phyloP scores from a whole-genome alignment of 441 rosid genomes.

The Breynia disticha region DNA sequence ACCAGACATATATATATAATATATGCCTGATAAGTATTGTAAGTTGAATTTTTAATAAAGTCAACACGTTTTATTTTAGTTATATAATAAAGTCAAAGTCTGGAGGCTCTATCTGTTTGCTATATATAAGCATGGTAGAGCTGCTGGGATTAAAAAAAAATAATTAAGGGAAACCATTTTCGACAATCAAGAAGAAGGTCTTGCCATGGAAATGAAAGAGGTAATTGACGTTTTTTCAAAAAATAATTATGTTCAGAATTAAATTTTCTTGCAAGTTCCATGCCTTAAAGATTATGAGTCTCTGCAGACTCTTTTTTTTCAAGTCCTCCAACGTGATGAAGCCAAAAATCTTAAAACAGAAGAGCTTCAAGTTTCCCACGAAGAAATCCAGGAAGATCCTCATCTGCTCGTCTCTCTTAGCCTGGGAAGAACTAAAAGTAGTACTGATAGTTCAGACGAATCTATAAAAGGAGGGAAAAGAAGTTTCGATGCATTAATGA shows the following conservation, averaged over 20 bases:
- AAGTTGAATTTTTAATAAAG: too few species aligned
- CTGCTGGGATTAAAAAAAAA: neutral
- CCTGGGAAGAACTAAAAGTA: slow-evolving; percentile 26
- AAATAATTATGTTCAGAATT: too few species aligned
- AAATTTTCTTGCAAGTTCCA: too few species aligned
- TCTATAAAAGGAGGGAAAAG: neutral
- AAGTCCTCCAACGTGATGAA: slow-evolving; percentile 15
- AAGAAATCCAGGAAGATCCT: slow-evolving; percentile 13
- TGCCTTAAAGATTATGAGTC: slow-evolving; percentile 36
- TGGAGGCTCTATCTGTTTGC: neutral
- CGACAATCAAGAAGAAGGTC: too few species aligned
- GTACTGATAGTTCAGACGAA: neutral
- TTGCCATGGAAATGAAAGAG: too few species aligned
- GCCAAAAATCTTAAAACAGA: neutral
- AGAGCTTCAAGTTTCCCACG: neutral
- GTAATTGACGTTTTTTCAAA: too few species aligned
- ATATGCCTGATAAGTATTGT: too few species aligned
- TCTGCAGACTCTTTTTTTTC: slow-evolving; percentile 29
- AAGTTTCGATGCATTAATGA: too few species aligned
- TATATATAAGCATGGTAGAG: neutral
- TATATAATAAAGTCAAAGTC: neutral
- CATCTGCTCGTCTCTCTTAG: slow-evolving; percentile 38
- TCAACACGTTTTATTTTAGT: too few species aligned
- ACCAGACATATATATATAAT: too few species aligned
- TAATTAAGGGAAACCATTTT: neutral